phyloP scores from a whole-genome alignment of 306 rosid genomes.

The Ormosia emarginata region DNA sequence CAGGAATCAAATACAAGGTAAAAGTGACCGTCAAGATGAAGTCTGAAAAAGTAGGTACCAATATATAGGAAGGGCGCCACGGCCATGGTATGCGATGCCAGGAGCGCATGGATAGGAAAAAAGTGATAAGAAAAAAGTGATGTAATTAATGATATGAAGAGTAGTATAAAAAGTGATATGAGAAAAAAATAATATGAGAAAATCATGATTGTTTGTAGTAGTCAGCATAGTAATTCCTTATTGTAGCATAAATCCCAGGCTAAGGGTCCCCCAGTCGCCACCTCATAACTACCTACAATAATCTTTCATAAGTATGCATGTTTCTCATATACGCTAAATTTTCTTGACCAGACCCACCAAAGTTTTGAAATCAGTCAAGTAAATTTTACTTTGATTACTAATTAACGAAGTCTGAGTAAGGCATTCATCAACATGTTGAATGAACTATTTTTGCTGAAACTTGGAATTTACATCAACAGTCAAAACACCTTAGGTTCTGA shows the following conservation, averaged over 20 bases:
- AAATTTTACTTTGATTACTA: not conserved
- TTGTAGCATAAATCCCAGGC: constrained; percentile 98
- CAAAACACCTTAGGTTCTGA: not conserved
- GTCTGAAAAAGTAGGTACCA: constrained; percentile 47
- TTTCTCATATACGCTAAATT: not conserved
- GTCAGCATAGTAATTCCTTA: constrained; percentile 83
- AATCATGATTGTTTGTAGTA: no score
- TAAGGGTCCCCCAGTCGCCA: constrained; percentile 92
- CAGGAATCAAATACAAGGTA: not conserved
- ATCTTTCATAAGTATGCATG: not conserved
- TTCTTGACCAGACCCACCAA: not conserved
- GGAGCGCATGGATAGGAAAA: constrained; percentile 83
- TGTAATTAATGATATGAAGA: constrained; percentile 56
- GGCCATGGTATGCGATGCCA: constrained; percentile 87
- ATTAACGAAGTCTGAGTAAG: no score
- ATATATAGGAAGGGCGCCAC: constrained; percentile 90
- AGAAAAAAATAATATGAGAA: no score
- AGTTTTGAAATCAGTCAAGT: not conserved
- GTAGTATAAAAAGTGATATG: no score
- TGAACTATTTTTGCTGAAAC: not conserved
- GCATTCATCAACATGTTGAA: not conserved
- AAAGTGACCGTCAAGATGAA: not conserved
- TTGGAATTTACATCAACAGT: not conserved
- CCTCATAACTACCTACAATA: constrained; percentile 88
- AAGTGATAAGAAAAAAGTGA: no score